Evolutionary conservation across 2,329 filamentous ascomycete species (phyloP).

Genomic region (Fusarium miscanthi): DNA sequence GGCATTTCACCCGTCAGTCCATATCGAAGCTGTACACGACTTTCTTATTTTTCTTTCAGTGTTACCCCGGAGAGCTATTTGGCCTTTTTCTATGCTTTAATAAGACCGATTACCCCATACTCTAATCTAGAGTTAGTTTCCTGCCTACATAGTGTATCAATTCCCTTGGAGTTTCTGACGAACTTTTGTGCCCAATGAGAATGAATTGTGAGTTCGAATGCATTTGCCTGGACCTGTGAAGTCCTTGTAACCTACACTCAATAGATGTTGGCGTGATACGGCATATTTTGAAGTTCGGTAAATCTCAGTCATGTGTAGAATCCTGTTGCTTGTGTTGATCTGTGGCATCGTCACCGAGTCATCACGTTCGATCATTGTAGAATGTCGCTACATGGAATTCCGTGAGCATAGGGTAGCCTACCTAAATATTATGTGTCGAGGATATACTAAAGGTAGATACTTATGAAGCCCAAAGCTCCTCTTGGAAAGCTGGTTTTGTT

Average conservation of each 20-base stretch:
- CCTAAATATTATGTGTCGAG: neutral
- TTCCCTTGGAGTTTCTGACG: slow-evolving; percentile 40
- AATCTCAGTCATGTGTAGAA: neutral
- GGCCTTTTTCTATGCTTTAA: slow-evolving; percentile 54
- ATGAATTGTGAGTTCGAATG: neutral
- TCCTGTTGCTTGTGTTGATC: neutral
- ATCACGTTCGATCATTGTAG: no score
- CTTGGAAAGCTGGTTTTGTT: neutral
- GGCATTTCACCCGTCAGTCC: slow-evolving; percentile 4
- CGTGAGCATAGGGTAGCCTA: neutral
- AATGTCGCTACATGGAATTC: neutral
- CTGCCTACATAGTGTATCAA: slow-evolving; percentile 43
- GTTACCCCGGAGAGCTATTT: slow-evolving; percentile 51
- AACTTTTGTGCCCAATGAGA: neutral
- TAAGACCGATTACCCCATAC: slow-evolving; percentile 50
- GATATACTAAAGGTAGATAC: neutral
- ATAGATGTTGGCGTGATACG: neutral
- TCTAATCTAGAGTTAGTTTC: slow-evolving; percentile 49
- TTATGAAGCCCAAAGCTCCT: neutral
- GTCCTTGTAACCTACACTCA: neutral
- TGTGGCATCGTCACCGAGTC: neutral
- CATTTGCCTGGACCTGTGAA: neutral
- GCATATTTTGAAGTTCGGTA: neutral
- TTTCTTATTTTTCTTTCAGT: slow-evolving; percentile 53
- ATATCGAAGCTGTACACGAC: slow-evolving; percentile 42